Evolutionary conservation across 73 alveolate genomes (phyloP).

Genomic region (Blepharisma stoltei): DNA sequence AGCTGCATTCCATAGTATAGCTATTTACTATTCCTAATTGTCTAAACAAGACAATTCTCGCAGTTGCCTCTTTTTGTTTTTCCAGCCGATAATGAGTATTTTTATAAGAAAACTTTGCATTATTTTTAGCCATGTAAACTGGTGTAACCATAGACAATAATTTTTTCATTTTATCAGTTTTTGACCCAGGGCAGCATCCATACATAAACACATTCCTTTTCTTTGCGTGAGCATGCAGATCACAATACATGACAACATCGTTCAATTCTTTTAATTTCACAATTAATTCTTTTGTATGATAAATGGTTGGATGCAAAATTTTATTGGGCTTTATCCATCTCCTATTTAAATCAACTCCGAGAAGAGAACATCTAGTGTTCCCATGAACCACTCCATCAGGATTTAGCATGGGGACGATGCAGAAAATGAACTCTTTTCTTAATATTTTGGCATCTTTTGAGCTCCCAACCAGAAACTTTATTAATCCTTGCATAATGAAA

Average conservation of each 20-base stretch:
- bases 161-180: conserved; percentile 58
- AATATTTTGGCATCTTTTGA: conserved; percentile 68
- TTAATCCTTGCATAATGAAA: conserved; percentile 58
- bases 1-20: conserved; percentile 84
- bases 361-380: conserved; percentile 64
- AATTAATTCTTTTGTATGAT: conserved; percentile 84
- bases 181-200: background rate
- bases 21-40: conserved; percentile 82
- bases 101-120: conserved; percentile 74
- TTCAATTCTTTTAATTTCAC: conserved; percentile 86
- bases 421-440: conserved; percentile 78
- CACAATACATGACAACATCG: conserved; percentile 94
- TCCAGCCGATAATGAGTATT: conserved; percentile 84
- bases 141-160: conserved; percentile 81
- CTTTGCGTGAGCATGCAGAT: conserved; percentile 98
- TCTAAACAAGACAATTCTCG: conserved; percentile 79
- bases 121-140: conserved; percentile 66
- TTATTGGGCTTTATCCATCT: conserved; percentile 96
- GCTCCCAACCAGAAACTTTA: conserved; percentile 83
- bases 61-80: conserved; percentile 89
- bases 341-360: conserved; percentile 98
- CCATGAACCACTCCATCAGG: conserved; percentile 99
- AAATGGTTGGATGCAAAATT: conserved; percentile 91
- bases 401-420: conserved; percentile 97
- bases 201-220: conserved; percentile 34